phyloP scores from a whole-genome alignment of 176 grass and related monocot species.

The Eleusine indica region DNA sequence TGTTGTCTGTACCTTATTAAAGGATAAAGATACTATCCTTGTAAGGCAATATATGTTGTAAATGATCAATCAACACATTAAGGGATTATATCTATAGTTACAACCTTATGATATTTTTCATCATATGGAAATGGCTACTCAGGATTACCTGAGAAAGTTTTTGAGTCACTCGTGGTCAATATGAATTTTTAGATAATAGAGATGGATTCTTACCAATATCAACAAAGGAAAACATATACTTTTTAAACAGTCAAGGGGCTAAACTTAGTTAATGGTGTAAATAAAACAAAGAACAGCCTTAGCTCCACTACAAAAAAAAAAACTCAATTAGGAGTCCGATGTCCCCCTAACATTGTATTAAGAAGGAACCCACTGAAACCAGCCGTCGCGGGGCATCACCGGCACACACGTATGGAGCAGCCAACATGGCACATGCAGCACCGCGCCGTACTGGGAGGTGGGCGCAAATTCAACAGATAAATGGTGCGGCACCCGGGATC shows the following conservation, averaged over 20 bases:
- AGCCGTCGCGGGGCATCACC: too few species aligned
- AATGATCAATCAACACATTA: neutral
- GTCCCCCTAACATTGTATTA: too few species aligned
- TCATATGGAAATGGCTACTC: neutral
- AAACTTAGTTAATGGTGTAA: neutral
- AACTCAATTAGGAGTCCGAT: neutral
- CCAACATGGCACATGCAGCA: too few species aligned
- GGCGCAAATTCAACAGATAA: neutral
- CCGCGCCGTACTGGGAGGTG: too few species aligned
- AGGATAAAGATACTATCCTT: neutral
- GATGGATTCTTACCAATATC: neutral
- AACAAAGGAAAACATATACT: neutral
- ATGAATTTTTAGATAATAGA: neutral
- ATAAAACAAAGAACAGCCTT: neutral
- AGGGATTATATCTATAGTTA: neutral
- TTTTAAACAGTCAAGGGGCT: neutral
- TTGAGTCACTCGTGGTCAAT: neutral
- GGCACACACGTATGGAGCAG: too few species aligned
- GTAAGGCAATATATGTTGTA: slow-evolving; percentile 18
- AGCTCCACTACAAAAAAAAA: neutral
- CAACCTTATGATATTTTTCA: neutral
- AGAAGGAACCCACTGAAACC: neutral
- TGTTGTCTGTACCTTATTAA: neutral
- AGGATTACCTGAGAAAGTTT: neutral
- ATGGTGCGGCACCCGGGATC: neutral